Evolutionary conservation across 257 asterid species (phyloP), one percentile per base, ranked within the genome.

Genomic region (Nicotiana undulata): DNA sequence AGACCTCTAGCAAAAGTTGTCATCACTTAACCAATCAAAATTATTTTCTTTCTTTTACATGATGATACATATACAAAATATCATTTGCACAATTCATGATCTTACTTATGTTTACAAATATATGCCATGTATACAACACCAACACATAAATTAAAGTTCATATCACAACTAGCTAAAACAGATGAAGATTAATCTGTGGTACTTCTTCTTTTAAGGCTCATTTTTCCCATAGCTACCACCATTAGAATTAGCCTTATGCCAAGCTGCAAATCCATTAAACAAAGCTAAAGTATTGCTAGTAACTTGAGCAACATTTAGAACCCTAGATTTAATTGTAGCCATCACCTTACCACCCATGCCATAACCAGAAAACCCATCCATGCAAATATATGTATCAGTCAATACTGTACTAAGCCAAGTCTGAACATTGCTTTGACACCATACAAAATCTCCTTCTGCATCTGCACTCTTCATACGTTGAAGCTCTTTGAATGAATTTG

Each of bases 321-420:
- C 92, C 88, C 84, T 91, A 1, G 91, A 92, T 22, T 83, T 88
- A 55, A 91, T 88, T 5, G 81, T 80, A 6, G 91, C 89, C 85
- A 83, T 90, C 26, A 74, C 79, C 75, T 82, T 90, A 18, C 90
- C 88, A 1, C 88, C 87, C 9, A 91, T 68, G 12, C 86, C 86
- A 67, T 81, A 70, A 40, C 93, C 90, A 9, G 90, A 87, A 20
- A 91, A 84, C 52, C 94, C 93, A 26, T 87, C 90, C 28, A 92
- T 29, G 22, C 97, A 92, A 64, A 70, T 79, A 64, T 83, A 85
- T 7, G 92, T 89, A 68, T 92, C 93, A 0, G 92, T 89, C 3
- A 85, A 79, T 0, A 92, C 94, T 2, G 93, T 83, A 64, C 93
- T 92, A 83, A 90, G 72, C 97, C 97, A 92, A 3, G 91, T 85